Evolutionary conservation across 495 filamentous ascomycete species (phyloP), one percentile per base, ranked within the genome.

Genomic region (Podospora pseudopauciseta): DNA sequence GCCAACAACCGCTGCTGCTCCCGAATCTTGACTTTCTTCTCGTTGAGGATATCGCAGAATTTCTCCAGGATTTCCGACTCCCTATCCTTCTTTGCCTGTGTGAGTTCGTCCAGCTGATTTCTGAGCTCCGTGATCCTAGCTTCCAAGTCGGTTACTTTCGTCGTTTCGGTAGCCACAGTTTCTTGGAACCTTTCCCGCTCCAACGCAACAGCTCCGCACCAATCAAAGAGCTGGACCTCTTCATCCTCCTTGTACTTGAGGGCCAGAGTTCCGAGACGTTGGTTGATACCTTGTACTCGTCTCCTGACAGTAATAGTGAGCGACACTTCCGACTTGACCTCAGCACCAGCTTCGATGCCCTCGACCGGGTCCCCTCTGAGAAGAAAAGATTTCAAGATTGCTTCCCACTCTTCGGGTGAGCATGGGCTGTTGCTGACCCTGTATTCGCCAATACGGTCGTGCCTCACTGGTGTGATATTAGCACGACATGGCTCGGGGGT

Each of bases 21-120:
- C 32, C 92, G 81, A 26, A 97, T 94, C 78, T 95, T 96, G n/a
- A 91, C 81, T 77, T 97, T 97, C 79, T 97, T 97, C 72, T 89
- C 88, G 70, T 97, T 97, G 0, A 97, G 77, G 2, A 96, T 76
- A 20, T 85, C 82, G 44, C 84, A 84, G 65, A 93, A 92, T 74
- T 91, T 93, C 53, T 86, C 83, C 3, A 96, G 78, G 5, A 96
- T 76, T 63, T 88, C 85, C 19, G 85, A 81, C 73, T 97, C 92
- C 65, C 92, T 86, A 19, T 87, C 86, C 56, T 78, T 79, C 70
- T 92, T 92, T 13, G 89, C 80, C 53, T 79, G 79, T n/a, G 86
- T 81, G 30, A 94, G 83, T 44, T 92, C 88, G 9, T 88, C 82
- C 0, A 93, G 77, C 72, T 89, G 86, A 16, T 73, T 74, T 61